Base-by-base conservation (phyloP, 2,329 filamentous ascomycete species). In the Fusarium drepaniforme region DNA sequence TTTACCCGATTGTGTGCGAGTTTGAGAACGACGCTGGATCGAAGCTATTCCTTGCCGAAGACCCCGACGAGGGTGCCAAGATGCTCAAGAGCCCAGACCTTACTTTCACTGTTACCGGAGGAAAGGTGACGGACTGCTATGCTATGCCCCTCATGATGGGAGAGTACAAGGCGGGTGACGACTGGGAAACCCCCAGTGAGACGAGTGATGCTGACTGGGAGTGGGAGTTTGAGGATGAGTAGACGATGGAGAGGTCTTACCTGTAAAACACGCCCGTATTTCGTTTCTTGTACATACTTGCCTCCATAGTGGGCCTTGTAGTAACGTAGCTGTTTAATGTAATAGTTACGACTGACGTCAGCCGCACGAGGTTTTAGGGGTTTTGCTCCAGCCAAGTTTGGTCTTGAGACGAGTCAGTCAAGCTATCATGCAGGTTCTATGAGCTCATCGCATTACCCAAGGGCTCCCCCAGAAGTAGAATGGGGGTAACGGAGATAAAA, bases 1-100 rank as follows among this genome's bases (percentile, higher is more conserved):
- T 80, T 53, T 81, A 79, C 64, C 79, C 79, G 5, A 65, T 78
- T 2, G 76, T 82, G 12, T 83, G 82, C 59, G 76, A 81, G 21
- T 83, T 75, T 64, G 66, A 51, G 3, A 72, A 76, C 59, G 56
- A 40, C 15, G 68, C 53, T 3, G 68, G 71, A 15, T 71, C 79
- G 13, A 80, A 78, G 61, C 51, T 82, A 1, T 82, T 83, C 63
- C 51, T 83, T 18, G 78, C 73, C 2, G 71, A 66, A n/a, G 80
- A 82, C 63, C 67, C 78, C 0, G 77, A 66, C 5, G 62, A 67
- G 16, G 79, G 75, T 2, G 68, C 78, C 12, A 70, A 66, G 23
- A 77, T 71, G 30, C 68, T 82, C 35, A 57, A 77, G 71, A 73
- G 72, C 35, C 58, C 66, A 7, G 77, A 79, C n/a, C 57, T 60